Evolutionary conservation across 805 yeast genomes (phyloP), one percentile per base, ranked within the genome.

Genomic region (Sugiyamaella americana): DNA sequence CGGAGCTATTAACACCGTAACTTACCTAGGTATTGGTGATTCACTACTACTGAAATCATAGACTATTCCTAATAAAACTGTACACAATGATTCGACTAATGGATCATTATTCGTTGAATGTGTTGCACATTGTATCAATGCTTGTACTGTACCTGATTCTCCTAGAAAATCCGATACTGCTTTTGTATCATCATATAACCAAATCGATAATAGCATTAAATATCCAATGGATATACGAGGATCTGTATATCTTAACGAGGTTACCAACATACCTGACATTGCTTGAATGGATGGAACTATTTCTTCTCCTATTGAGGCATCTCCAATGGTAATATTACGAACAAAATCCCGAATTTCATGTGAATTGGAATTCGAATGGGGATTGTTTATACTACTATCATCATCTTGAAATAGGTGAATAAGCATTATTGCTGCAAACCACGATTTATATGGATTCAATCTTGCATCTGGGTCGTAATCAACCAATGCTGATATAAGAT

Each of bases 371-470:
- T 26, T 26, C 11, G 8, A 26, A 26, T 26, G 32, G 11, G 32
- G 32, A 13, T 26, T 26, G 32, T 8, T 8, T 8, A 17, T 19
- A n/a, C n/a, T n/a, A n/a, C n/a, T n/a, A 17, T 35, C 38, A 19
- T 57, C 63, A 34, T 75, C 82, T 46, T 76, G 77, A 51, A 88
- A 74, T 2, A 88, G 60, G 46, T 75, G 76, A 37, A 84, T 69
- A 19, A 91, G 60, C 3, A 87, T 68, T 3, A 80, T 74, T 2
- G 84, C 69, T 0, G 96, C 79, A 65, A 91, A 89, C 93, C 95
- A 93, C 1, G 79, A 65, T 57, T 80, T 79, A 60, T 88, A 93
- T 0, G 99, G 97, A 54, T 93, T 91, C 29, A 89, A 65, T 45
- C 80, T 77, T 41, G 73, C 62, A 18, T 79, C 83, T 2, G 80